Conservation (phyloP, 345 rosid species). For the Linum lewisii region DNA sequence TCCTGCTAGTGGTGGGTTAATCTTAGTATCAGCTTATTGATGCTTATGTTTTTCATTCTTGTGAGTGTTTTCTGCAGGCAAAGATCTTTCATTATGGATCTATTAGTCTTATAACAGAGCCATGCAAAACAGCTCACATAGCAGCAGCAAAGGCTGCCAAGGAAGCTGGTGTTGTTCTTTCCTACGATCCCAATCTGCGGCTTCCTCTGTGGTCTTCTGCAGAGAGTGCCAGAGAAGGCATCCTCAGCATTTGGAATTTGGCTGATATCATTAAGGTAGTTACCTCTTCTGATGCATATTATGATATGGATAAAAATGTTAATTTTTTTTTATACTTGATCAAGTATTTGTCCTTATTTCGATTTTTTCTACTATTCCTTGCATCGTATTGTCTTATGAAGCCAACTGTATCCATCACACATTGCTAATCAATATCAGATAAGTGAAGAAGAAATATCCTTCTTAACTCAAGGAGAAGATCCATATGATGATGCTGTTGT, state of each 20-base stretch:
- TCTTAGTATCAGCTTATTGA: not conserved
- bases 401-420: conserved; percentile 3
- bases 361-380: not conserved
- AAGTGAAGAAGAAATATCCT: conserved; percentile 84
- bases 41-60: not conserved
- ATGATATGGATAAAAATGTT: not conserved
- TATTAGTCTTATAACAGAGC: conserved; percentile 94
- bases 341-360: not conserved
- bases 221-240: conserved; percentile 76
- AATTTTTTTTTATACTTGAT: not conserved
- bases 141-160: conserved; percentile 91
- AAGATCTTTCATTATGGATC: conserved; percentile 92
- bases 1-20: no score
- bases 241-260: conserved; percentile 74
- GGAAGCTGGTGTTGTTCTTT: conserved; percentile 78
- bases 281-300: not conserved
- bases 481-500: conserved; percentile 81
- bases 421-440: conserved; percentile 27
- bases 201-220: conserved; percentile 91
- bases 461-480: conserved; percentile 85
- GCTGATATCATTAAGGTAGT: conserved; percentile 85
- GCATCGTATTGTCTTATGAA: not conserved
- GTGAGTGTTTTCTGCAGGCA: conserved; percentile 37
- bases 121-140: conserved; percentile 86
- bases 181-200: conserved; percentile 90